Evolutionary conservation across 768 basidiomycete species (phyloP).

Genomic region (Russula sp.): DNA sequence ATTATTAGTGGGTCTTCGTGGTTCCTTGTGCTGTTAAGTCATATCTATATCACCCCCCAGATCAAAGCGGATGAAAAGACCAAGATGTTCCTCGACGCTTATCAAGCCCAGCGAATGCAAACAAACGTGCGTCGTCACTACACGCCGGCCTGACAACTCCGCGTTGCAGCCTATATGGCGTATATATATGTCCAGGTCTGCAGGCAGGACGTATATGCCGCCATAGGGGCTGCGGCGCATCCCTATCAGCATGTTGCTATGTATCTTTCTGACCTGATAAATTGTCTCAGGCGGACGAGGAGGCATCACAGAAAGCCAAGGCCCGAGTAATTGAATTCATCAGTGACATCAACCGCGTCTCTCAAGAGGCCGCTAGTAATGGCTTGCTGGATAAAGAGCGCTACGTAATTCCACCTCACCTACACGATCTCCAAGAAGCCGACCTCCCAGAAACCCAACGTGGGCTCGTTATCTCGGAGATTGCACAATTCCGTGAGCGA

Average conservation of each 20-base stretch:
- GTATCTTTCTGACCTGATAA: conserved; percentile 4
- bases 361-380: conserved; percentile 66
- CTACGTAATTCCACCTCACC: conserved; percentile 90
- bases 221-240: conserved; percentile 1
- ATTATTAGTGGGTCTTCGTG: conserved; percentile 51
- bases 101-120: conserved; percentile 66
- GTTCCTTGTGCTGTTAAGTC: neutral
- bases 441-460: conserved; percentile 93
- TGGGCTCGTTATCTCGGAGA: conserved; percentile 91
- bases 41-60: conserved; percentile 41
- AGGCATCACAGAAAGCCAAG: conserved; percentile 53
- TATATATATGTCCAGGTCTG: neutral
- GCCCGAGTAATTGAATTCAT: conserved; percentile 58
- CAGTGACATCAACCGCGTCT: conserved; percentile 60
- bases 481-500: conserved; percentile 91
- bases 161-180: conserved; percentile 3
- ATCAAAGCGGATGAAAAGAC: conserved; percentile 98
- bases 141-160: neutral
- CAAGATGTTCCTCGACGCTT: conserved; percentile 78
- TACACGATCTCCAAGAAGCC: conserved; percentile 93
- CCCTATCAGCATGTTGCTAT: neutral
- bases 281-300: conserved; percentile 58
- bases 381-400: conserved; percentile 78
- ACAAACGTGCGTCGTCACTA: conserved; percentile 58
- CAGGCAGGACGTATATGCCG: neutral